A percentile compares a stretch with the other conserved stretches of the same genome.
Conservation (phyloP, 192 early-diverging fungal species). For the Podila minutissima region DNA sequence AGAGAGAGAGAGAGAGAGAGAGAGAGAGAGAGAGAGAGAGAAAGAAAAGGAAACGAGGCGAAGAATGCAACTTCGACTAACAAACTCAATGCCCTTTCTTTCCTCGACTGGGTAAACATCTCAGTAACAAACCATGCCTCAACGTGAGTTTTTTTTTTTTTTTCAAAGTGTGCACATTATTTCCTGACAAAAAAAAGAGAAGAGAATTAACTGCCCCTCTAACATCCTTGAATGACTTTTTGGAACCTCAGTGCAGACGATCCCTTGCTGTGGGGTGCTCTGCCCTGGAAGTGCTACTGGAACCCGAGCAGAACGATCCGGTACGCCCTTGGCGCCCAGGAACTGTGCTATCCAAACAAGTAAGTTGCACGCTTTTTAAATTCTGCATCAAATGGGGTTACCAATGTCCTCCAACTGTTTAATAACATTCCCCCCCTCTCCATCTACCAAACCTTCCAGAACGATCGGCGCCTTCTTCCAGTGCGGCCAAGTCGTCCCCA, state of each 20-base stretch:
- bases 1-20: too few species aligned
- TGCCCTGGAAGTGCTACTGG: constrained; percentile 66
- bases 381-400: background rate
- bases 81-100: background rate
- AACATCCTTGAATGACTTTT: background rate
- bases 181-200: background rate
- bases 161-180: background rate
- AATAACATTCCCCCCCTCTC: too few species aligned
- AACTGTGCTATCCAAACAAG: constrained; percentile 84
- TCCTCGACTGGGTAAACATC: background rate
- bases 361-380: constrained; percentile 30
- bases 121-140: constrained; percentile 80
- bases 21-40: too few species aligned
- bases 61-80: background rate
- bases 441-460: constrained; percentile 24
- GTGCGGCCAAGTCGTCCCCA: constrained; percentile 84
- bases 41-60: too few species aligned
- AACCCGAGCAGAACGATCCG: constrained; percentile 64
- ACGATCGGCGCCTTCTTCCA: constrained; percentile 70
- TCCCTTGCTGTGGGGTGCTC: constrained; percentile 77
- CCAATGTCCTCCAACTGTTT: background rate
- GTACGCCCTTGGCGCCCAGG: constrained; percentile 88
- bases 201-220: background rate
- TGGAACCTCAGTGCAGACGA: constrained; percentile 65
- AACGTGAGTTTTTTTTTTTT: constrained; percentile 53